phyloP scores from a whole-genome alignment of 164 flowering plant genomes.

The Brasenia schreberi region DNA sequence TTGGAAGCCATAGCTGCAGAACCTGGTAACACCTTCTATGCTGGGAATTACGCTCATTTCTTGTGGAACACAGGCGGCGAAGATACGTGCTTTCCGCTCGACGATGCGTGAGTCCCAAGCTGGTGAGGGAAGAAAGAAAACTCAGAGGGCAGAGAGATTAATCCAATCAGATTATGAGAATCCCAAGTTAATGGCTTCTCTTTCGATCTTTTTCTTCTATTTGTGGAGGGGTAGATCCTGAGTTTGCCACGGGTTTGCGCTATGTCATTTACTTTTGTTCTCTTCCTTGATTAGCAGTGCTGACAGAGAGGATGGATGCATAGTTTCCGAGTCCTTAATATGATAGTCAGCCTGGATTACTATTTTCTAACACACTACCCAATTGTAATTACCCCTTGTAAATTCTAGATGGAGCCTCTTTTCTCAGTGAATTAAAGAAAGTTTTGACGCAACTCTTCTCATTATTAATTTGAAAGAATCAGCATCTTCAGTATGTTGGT shows the following conservation, averaged over 20 bases:
- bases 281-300: not conserved
- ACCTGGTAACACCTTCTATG: conserved; percentile 50
- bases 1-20: conserved; percentile 72
- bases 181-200: not conserved
- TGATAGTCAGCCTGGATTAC: not conserved
- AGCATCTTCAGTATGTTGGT: too few species aligned
- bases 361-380: not conserved
- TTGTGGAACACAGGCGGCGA: conserved; percentile 87
- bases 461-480: too few species aligned
- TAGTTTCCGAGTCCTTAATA: not conserved
- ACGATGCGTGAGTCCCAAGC: not conserved
- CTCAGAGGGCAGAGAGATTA: not conserved
- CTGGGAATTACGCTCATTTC: conserved; percentile 74
- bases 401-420: not conserved
- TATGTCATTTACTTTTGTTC: not conserved
- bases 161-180: not conserved
- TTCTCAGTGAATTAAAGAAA: not conserved
- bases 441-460: not conserved
- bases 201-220: not conserved
- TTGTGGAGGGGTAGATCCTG: not conserved
- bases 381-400: not conserved
- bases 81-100: conserved; percentile 75
- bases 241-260: not conserved
- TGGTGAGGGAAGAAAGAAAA: not conserved
- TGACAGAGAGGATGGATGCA: not conserved